These are phyloP conservation scores for Leishmania braziliensis DNA, from an alignment of 208 protist species.

Conservation along the genomic window DNA sequence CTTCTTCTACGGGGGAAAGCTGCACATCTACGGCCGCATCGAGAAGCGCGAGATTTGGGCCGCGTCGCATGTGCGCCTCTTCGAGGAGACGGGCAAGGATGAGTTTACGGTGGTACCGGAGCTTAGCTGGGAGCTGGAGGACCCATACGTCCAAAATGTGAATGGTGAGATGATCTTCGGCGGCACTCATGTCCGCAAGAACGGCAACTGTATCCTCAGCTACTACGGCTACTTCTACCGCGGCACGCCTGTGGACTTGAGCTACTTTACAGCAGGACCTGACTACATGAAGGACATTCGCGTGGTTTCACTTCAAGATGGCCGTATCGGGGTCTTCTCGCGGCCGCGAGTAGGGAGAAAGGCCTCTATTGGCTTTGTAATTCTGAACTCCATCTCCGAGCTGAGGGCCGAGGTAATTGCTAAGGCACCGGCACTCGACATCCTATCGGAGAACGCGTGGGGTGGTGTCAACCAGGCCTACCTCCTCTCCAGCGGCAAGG, in stretches of 20 bases:
- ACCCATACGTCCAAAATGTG: constrained; percentile 44
- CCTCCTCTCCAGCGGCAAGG: constrained; percentile 43
- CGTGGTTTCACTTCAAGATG: constrained; percentile 35
- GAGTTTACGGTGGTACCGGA: constrained; percentile 40
- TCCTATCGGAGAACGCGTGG: constrained; percentile 35
- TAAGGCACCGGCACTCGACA: constrained; percentile 27
- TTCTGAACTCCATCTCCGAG: constrained; percentile 32
- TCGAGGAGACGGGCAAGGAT: constrained; percentile 45
- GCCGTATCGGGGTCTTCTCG: constrained; percentile 44
- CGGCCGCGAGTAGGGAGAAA: constrained; percentile 13
- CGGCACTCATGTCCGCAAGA: constrained; percentile 40
- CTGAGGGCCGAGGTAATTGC: constrained; percentile 23
- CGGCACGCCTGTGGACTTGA: constrained; percentile 20
- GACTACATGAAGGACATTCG: constrained; percentile 56
- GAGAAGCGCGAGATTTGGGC: constrained; percentile 43
- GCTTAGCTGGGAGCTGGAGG: constrained; percentile 34
- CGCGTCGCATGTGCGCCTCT: constrained; percentile 40
- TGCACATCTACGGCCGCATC: constrained; percentile 56
- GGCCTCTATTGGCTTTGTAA: constrained; percentile 42
- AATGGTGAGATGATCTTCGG: constrained; percentile 44
- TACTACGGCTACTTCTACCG: constrained; percentile 53
- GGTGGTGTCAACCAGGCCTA: constrained; percentile 58
- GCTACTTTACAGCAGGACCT: constrained; percentile 47
- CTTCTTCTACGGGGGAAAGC: constrained; percentile 52
- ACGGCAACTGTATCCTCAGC: constrained; percentile 22